These are phyloP conservation scores for Podospora anserina DNA, from an alignment of 495 filamentous ascomycete species.

Conservation along the genomic window DNA sequence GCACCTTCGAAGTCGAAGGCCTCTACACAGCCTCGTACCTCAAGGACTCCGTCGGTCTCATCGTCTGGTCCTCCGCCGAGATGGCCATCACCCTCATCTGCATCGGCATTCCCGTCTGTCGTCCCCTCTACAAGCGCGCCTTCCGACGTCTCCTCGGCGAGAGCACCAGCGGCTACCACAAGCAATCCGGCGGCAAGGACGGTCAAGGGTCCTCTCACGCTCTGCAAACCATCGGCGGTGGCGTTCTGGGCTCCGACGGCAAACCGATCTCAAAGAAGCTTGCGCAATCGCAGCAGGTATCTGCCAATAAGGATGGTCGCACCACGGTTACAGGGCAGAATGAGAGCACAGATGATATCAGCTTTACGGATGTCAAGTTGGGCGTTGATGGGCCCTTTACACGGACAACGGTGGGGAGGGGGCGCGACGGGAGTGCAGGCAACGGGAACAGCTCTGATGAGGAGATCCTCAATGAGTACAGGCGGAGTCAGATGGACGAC, in stretches of 20 bases:
- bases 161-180: constrained; percentile 10
- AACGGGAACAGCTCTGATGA: constrained; percentile 9
- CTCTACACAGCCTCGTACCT: constrained; percentile 26
- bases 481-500: constrained; percentile 2
- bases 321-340: not conserved
- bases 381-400: constrained; percentile 15
- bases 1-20: constrained; percentile 23
- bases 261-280: constrained; percentile 11
- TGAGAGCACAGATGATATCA: constrained; percentile 7
- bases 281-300: not conserved
- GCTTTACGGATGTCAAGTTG: constrained; percentile 16
- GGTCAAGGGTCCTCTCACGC: constrained; percentile 7
- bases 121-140: constrained; percentile 16
- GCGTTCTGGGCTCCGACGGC: constrained; percentile 12
- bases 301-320: not conserved
- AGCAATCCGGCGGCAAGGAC: constrained; percentile 12
- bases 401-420: constrained; percentile 11
- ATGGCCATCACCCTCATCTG: constrained; percentile 29
- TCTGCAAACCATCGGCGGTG: constrained; percentile 17
- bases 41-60: constrained; percentile 25
- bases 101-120: constrained; percentile 20
- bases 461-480: constrained; percentile 15
- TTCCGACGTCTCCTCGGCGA: constrained; percentile 17
- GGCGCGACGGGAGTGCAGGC: not conserved
- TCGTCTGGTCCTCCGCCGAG: constrained; percentile 28